Percentiles rank a stretch among this genome's conserved stretches.
Conservation (phyloP, 2,329 filamentous ascomycete species). For the Rhynchosporium secalis region DNA sequence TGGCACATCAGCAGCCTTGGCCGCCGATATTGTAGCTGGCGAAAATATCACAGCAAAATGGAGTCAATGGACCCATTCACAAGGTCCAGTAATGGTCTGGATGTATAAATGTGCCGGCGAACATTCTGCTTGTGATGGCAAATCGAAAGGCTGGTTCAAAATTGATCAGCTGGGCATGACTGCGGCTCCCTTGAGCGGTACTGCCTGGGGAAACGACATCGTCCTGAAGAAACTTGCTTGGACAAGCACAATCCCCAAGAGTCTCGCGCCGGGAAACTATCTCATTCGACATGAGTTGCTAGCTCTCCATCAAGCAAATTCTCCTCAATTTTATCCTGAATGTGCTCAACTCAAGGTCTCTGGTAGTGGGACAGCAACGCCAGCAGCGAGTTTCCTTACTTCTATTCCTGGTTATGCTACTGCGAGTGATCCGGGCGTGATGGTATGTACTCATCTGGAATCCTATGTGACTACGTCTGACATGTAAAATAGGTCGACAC, state of each 20-base stretch:
- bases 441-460: slow-evolving; percentile 37
- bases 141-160: slow-evolving; percentile 58
- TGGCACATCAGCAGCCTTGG: slow-evolving; percentile 48
- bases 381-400: slow-evolving; percentile 34
- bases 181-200: slow-evolving; percentile 46
- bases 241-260: slow-evolving; percentile 51
- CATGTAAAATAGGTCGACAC: slow-evolving; percentile 46
- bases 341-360: slow-evolving; percentile 55
- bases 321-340: slow-evolving; percentile 56
- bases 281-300: slow-evolving; percentile 58
- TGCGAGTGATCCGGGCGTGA: slow-evolving; percentile 29
- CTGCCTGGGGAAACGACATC: slow-evolving; percentile 50
- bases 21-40: slow-evolving; percentile 50
- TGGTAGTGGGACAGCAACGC: slow-evolving; percentile 48
- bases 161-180: slow-evolving; percentile 55
- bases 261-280: slow-evolving; percentile 54
- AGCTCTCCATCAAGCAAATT: slow-evolving; percentile 54
- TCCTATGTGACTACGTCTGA: neutral
- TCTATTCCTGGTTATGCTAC: slow-evolving; percentile 32
- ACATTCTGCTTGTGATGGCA: slow-evolving; percentile 52
- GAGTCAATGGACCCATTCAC: slow-evolving; percentile 58
- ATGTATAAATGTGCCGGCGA: slow-evolving; percentile 53
- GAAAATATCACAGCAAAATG: slow-evolving; percentile 51
- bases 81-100: slow-evolving; percentile 61
- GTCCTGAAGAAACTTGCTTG: slow-evolving; percentile 49